Conservation (phyloP, 306 rosid genomes). For the Dalbergia cultrata region DNA sequence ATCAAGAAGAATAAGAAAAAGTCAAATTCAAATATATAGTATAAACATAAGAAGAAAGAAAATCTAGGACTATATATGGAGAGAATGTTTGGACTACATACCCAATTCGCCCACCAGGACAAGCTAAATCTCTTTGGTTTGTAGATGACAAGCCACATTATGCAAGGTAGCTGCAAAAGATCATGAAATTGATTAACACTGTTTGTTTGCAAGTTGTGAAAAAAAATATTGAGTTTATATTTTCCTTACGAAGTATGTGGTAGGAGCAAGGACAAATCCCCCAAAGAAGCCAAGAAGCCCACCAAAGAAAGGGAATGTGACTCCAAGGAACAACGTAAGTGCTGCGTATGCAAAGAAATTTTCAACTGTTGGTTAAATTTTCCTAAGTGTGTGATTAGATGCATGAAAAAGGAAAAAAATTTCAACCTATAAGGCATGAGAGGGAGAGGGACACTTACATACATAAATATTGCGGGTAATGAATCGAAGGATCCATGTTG, state of each 20-base stretch:
- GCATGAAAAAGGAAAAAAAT: background rate
- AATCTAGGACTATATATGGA: background rate
- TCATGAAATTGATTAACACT: background rate
- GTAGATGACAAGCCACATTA: constrained; percentile 77
- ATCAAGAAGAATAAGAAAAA: background rate
- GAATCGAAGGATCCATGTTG: constrained; percentile 65
- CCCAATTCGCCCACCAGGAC: constrained; percentile 88
- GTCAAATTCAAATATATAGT: background rate
- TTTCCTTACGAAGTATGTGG: constrained; percentile 83
- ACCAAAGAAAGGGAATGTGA: constrained; percentile 83
- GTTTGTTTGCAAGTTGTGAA: no score
- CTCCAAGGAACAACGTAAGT: constrained; percentile 69
- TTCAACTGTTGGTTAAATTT: background rate
- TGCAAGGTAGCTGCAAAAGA: constrained; percentile 77
- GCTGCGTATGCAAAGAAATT: constrained; percentile 56
- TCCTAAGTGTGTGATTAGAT: background rate
- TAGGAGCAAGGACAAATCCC: constrained; percentile 90
- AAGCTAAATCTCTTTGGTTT: constrained; percentile 76
- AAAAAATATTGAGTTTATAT: background rate
- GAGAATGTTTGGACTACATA: constrained; percentile 26
- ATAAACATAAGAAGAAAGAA: background rate
- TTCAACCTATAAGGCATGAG: background rate
- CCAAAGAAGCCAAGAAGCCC: constrained; percentile 84
- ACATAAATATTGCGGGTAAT: constrained; percentile 65
- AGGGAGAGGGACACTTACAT: constrained; percentile 56